These are phyloP conservation scores for Zizania palustris DNA, from an alignment of 202 grass and related monocot genomes.

Conservation along the genomic window DNA sequence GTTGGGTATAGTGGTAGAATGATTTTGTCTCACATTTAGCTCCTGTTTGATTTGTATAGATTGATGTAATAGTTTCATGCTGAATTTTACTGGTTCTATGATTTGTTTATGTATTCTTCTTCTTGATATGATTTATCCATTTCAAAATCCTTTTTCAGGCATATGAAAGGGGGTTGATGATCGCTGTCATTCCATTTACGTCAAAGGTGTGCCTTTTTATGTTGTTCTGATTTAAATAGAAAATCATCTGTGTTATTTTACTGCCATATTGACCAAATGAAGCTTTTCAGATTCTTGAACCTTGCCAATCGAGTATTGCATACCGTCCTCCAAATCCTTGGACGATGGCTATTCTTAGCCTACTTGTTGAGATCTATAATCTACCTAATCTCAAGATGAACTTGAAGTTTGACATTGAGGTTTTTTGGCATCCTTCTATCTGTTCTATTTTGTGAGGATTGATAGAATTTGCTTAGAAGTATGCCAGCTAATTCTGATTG, in stretches of 20 bases:
- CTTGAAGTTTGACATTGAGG: slow-evolving; percentile 99
- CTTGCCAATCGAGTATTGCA: slow-evolving; percentile 92
- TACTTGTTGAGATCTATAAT: slow-evolving; percentile 96
- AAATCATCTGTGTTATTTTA: slow-evolving; percentile 16
- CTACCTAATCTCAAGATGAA: slow-evolving; percentile 99
- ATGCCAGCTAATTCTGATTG: slow-evolving; percentile 31
- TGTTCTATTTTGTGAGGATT: slow-evolving; percentile 22
- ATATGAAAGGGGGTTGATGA: slow-evolving; percentile 97
- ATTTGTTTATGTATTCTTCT: not conserved
- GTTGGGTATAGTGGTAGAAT: not conserved
- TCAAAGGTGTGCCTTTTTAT: slow-evolving; percentile 75
- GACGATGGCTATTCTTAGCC: slow-evolving; percentile 97
- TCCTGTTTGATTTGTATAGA: slow-evolving; percentile 14
- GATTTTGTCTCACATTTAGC: not conserved
- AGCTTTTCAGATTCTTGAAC: slow-evolving; percentile 88
- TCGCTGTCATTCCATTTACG: slow-evolving; percentile 94
- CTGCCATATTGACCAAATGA: slow-evolving; percentile 32
- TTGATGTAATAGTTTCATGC: slow-evolving; percentile 4
- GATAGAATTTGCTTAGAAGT: slow-evolving; percentile 28
- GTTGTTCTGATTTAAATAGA: slow-evolving; percentile 34
- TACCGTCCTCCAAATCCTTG: slow-evolving; percentile 98
- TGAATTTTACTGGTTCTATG: not conserved
- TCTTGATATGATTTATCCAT: slow-evolving; percentile 11
- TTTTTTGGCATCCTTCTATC: slow-evolving; percentile 48
- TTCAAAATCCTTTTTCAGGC: slow-evolving; percentile 55